phyloP scores from a whole-genome alignment of 495 filamentous ascomycete genomes.

The Aspergillus nanangensis region DNA sequence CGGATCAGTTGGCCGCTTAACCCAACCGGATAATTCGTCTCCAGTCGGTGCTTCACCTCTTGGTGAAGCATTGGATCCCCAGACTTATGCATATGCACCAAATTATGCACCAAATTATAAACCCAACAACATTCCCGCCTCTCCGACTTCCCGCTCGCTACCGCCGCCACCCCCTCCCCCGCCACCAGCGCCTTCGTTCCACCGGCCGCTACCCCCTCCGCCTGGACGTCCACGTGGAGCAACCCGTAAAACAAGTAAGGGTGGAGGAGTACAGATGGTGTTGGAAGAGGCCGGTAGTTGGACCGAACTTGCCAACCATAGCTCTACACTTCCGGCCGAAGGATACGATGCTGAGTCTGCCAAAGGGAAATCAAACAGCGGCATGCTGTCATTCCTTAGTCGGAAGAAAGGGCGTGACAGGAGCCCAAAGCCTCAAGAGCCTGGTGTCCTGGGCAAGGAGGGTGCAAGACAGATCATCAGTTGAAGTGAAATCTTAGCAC shows the following conservation, averaged over 20 bases:
- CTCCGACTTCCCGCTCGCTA: slow-evolving; percentile 18
- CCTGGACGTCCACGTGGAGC: slow-evolving; percentile 27
- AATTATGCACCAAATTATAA: slow-evolving; percentile 18
- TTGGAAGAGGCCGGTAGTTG: slow-evolving; percentile 84
- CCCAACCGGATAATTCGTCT: slow-evolving; percentile 20
- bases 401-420: slow-evolving; percentile 85
- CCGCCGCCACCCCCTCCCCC: slow-evolving; percentile 28
- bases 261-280: slow-evolving; percentile 86
- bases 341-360: slow-evolving; percentile 40
- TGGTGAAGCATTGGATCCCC: slow-evolving; percentile 14
- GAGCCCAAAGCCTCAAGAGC: slow-evolving; percentile 91
- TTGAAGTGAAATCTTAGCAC: slow-evolving; percentile 13
- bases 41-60: slow-evolving; percentile 10
- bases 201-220: slow-evolving; percentile 29
- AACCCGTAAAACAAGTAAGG: slow-evolving; percentile 61
- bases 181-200: slow-evolving; percentile 30
- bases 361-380: slow-evolving; percentile 54
- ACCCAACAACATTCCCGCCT: slow-evolving; percentile 8
- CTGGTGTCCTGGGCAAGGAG: slow-evolving; percentile 92
- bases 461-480: slow-evolving; percentile 66
- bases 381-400: slow-evolving; percentile 85
- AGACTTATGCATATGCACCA: too few species aligned
- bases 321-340: slow-evolving; percentile 70
- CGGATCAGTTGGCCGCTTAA: slow-evolving; percentile 17
- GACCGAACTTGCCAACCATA: slow-evolving; percentile 82